Conservation (phyloP, 352 stramenopile species). For the Phytophthora pisi region DNA sequence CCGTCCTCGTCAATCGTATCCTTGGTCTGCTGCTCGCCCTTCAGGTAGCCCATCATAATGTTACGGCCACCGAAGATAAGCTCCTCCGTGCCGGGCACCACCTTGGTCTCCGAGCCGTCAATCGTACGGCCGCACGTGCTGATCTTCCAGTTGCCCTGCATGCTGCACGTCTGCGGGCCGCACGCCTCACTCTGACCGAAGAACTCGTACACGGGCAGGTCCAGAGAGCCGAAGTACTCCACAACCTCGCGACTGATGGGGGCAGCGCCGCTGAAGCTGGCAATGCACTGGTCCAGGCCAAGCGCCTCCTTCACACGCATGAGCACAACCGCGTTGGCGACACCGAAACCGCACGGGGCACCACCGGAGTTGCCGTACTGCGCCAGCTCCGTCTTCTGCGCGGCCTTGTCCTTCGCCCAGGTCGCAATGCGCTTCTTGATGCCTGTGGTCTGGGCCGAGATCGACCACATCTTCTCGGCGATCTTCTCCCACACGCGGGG, state of each 20-base stretch:
- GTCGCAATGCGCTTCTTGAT: slow-evolving; percentile 92
- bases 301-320: slow-evolving; percentile 89
- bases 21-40: slow-evolving; percentile 78
- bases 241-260: slow-evolving; percentile 94
- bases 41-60: slow-evolving; percentile 92
- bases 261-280: slow-evolving; percentile 83
- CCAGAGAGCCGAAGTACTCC: slow-evolving; percentile 95
- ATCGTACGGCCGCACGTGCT: slow-evolving; percentile 83
- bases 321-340: slow-evolving; percentile 90
- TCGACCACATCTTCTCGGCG: slow-evolving; percentile 90
- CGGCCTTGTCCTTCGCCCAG: slow-evolving; percentile 90
- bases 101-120: slow-evolving; percentile 64
- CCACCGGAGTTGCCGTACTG: slow-evolving; percentile 89
- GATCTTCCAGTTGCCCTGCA: slow-evolving; percentile 90
- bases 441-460: slow-evolving; percentile 83
- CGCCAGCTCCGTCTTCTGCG: slow-evolving; percentile 74
- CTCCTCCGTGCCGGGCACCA: slow-evolving; percentile 68
- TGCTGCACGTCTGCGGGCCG: slow-evolving; percentile 82
- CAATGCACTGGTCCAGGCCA: slow-evolving; percentile 89
- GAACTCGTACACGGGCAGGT: slow-evolving; percentile 95
- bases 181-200: slow-evolving; percentile 93
- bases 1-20: slow-evolving; percentile 93
- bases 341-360: slow-evolving; percentile 86
- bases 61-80: slow-evolving; percentile 84
- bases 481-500: slow-evolving; percentile 95